phyloP scores from a whole-genome alignment of 345 rosid genomes.

The Linum usitatissimum region DNA sequence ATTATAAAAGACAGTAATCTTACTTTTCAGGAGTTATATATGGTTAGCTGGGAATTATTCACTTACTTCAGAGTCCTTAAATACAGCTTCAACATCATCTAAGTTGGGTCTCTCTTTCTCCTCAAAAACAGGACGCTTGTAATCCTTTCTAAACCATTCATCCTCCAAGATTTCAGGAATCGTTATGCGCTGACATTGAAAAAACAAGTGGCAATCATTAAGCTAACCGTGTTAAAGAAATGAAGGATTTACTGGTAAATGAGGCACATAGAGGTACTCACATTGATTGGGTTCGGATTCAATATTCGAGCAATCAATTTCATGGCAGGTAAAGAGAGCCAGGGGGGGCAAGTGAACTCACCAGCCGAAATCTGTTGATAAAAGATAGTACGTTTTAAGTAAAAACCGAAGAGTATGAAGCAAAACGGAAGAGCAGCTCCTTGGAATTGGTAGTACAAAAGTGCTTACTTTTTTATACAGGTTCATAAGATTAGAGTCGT shows the following conservation, averaged over 20 bases:
- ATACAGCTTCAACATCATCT: slow-evolving; percentile 91
- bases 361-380: slow-evolving; percentile 68
- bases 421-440: slow-evolving; percentile 8
- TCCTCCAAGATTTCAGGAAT: slow-evolving; percentile 70
- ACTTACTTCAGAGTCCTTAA: slow-evolving; percentile 78
- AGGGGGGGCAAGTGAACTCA: slow-evolving; percentile 87
- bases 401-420: slow-evolving; percentile 11
- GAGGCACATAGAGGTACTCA: slow-evolving; percentile 29
- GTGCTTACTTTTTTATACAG: slow-evolving; percentile 90
- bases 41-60: slow-evolving; percentile 3
- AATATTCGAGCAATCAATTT: slow-evolving; percentile 72
- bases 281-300: slow-evolving; percentile 92
- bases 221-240: background rate
- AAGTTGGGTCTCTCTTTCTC: slow-evolving; percentile 58
- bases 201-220: background rate
- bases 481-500: slow-evolving; percentile 89
- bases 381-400: background rate
- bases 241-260: slow-evolving; percentile 2
- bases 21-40: background rate
- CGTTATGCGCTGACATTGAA: slow-evolving; percentile 60
- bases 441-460: slow-evolving; percentile 5
- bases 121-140: slow-evolving; percentile 69
- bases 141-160: slow-evolving; percentile 84
- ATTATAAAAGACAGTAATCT: slow-evolving; percentile 1
- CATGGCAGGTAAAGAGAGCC: slow-evolving; percentile 87